These are phyloP conservation scores for Pezicula neosporulosa DNA, from an alignment of 2,329 filamentous ascomycete genomes.

Conservation along the genomic window DNA sequence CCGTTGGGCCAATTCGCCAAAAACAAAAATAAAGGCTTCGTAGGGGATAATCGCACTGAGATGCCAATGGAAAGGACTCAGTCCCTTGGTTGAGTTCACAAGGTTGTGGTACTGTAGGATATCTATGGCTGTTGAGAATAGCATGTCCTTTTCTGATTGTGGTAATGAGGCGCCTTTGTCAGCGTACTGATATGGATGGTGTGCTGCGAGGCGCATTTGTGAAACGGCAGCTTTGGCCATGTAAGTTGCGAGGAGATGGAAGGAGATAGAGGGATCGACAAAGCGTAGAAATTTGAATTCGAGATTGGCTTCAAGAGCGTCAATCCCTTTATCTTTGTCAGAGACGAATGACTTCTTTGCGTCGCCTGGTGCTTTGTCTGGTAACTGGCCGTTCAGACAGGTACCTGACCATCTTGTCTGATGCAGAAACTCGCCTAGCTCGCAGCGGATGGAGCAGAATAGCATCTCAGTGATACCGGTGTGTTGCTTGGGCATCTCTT, in stretches of 20 bases:
- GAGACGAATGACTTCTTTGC: neutral
- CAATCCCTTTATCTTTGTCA: neutral
- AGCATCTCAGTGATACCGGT: constrained; percentile 41
- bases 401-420: neutral
- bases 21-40: neutral
- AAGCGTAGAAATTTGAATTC: constrained; percentile 3
- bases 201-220: neutral
- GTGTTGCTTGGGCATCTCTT: constrained; percentile 33
- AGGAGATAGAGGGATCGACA: constrained; percentile 1
- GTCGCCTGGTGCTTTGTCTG: neutral
- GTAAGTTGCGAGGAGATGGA: neutral
- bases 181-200: neutral
- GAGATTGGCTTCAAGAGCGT: constrained; percentile 4
- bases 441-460: constrained; percentile 13
- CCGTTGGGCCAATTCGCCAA: no score
- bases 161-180: neutral
- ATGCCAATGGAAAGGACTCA: constrained; percentile 1
- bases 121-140: neutral
- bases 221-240: neutral
- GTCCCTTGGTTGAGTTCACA: neutral
- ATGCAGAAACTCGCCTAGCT: constrained; percentile 4
- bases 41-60: constrained; percentile 1
- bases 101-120: constrained; percentile 3
- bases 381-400: neutral
- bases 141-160: constrained; percentile 2